A percentile compares a stretch with the other conserved stretches of the same genome.
phyloP scores from a whole-genome alignment of 257 asterid species.

The Solanum pinnatisectum region DNA sequence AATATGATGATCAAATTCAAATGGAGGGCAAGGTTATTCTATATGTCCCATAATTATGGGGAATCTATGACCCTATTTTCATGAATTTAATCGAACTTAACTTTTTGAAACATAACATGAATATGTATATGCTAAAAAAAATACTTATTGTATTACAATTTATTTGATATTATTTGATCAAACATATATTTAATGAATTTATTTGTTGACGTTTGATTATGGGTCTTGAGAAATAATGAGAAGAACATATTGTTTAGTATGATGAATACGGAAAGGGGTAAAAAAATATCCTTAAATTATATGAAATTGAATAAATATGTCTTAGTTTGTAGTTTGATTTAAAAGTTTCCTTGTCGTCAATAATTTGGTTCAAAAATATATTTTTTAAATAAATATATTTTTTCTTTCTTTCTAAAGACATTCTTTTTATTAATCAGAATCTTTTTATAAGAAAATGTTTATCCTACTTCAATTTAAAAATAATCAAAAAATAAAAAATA shows the following conservation, averaged over 20 bases:
- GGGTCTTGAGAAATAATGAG: not conserved
- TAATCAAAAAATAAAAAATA: not conserved
- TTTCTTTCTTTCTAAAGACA: not conserved
- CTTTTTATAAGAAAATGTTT: not conserved
- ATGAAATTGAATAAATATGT: not conserved
- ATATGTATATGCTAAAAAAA: not conserved
- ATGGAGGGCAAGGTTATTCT: not conserved
- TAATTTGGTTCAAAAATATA: not conserved
- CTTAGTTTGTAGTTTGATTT: not conserved
- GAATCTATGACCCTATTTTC: not conserved
- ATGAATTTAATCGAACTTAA: not conserved
- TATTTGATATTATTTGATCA: not conserved
- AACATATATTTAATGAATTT: not conserved
- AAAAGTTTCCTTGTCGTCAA: fast-evolving
- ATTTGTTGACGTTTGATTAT: not conserved
- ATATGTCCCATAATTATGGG: not conserved
- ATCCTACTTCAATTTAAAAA: not conserved
- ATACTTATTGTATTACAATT: not conserved
- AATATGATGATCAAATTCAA: not conserved
- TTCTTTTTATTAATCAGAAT: not conserved
- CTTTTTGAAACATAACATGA: not conserved
- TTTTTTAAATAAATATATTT: not conserved
- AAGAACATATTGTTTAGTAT: not conserved
- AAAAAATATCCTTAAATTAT: not conserved
- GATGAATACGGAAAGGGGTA: not conserved